Percentiles rank a stretch among this genome's conserved stretches.
Conservation (phyloP, 2,329 filamentous ascomycete genomes). For the Colletotrichum sp. region DNA sequence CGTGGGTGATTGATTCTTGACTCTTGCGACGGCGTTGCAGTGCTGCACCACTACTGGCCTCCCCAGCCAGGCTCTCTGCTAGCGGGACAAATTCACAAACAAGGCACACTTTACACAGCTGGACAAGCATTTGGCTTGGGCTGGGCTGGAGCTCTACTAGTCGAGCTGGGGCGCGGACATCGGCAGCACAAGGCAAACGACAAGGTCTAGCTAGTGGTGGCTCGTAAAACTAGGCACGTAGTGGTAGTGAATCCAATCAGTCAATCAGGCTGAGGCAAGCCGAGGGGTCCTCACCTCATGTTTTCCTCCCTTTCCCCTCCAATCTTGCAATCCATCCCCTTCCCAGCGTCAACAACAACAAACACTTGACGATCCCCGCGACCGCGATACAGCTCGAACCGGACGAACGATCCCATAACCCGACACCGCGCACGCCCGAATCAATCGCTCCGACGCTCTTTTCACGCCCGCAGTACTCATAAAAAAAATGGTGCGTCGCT, state of each 20-base stretch:
- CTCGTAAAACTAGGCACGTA: background rate
- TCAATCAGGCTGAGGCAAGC: constrained; percentile 15
- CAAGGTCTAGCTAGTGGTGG: background rate
- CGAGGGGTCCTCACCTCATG: constrained; percentile 1
- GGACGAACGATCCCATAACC: background rate
- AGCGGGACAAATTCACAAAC: background rate
- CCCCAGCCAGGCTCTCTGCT: background rate
- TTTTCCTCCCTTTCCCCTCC: constrained; percentile 1
- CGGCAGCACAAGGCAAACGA: constrained; percentile 1
- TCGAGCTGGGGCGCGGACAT: background rate
- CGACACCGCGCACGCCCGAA: background rate
- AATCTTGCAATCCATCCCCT: background rate
- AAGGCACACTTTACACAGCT: background rate
- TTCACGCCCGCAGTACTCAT: background rate
- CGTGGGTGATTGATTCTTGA: background rate
- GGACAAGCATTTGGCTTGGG: background rate
- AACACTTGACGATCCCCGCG: background rate
- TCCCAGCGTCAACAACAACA: background rate
- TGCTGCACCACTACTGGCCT: background rate
- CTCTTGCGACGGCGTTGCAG: background rate
- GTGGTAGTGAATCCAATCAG: background rate
- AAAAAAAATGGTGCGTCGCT: constrained; percentile 18
- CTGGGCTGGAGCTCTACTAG: background rate
- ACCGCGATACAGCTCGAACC: background rate
- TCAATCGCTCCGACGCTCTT: background rate